Percentiles rank a stretch among this genome's conserved stretches.
phyloP scores from a whole-genome alignment of 2,329 filamentous ascomycete species.

The Sphaceloma murrayae region DNA sequence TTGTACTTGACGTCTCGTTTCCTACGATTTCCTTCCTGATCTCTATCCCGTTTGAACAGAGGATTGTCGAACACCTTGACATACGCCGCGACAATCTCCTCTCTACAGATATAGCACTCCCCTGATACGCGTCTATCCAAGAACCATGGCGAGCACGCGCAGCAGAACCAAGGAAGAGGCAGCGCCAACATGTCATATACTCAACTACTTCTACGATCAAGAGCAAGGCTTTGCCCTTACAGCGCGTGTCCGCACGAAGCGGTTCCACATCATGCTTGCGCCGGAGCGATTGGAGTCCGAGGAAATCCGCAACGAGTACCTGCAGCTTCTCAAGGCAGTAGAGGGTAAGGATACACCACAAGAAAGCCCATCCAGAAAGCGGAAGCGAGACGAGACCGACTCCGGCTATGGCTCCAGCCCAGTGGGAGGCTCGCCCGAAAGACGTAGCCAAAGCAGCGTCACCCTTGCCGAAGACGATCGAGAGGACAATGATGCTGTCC shows the following conservation, averaged over 20 bases:
- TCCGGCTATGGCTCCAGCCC: conserved; percentile 15
- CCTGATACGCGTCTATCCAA: neutral
- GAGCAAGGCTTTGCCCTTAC: conserved; percentile 28
- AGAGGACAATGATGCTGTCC: conserved; percentile 20
- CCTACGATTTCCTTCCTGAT: neutral
- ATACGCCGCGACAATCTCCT: too few species aligned
- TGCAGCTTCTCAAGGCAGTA: conserved; percentile 22
- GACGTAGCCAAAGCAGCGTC: conserved; percentile 15
- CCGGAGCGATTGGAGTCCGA: conserved; percentile 21
- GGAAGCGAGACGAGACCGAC: conserved; percentile 15
- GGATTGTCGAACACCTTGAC: neutral
- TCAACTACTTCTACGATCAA: conserved; percentile 29
- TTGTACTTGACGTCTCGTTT: neutral
- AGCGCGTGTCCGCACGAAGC: conserved; percentile 24
- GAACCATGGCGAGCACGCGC: conserved; percentile 8
- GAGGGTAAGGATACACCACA: conserved; percentile 18
- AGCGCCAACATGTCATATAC: conserved; percentile 20
- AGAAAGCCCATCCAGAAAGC: conserved; percentile 2
- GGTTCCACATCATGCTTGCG: conserved; percentile 29
- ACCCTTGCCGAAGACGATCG: conserved; percentile 18
- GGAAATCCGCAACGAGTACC: conserved; percentile 21
- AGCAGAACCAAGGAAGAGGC: conserved; percentile 15
- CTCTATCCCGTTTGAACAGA: too few species aligned
- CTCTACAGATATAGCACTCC: too few species aligned
- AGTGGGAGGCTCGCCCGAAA: neutral